Conservation (phyloP, 805 yeast genomes). For the Candida boleticola region DNA sequence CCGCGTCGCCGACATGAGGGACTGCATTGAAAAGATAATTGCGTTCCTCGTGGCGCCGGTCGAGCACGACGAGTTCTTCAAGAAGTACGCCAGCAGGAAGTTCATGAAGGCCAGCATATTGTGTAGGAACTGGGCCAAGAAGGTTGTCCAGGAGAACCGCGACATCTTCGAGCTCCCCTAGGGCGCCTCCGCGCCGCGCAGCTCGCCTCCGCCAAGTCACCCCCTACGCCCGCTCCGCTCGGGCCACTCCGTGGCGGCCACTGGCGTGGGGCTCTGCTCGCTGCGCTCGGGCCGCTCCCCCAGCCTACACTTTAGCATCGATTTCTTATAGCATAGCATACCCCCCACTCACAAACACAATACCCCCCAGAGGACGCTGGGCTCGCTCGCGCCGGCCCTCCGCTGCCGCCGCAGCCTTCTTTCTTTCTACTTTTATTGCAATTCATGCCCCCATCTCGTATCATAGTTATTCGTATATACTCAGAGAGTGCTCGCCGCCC, state of each 20-base stretch:
- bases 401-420: background rate
- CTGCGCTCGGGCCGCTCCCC: no score
- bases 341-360: no score
- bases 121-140: slow-evolving; percentile 82
- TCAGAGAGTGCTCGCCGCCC: background rate
- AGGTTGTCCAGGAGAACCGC: slow-evolving; percentile 47
- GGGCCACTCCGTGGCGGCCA: no score
- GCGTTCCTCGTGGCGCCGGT: slow-evolving; percentile 79
- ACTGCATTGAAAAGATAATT: slow-evolving; percentile 70
- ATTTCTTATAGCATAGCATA: background rate
- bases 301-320: background rate
- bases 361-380: no score
- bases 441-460: no score
- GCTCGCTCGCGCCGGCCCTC: no score
- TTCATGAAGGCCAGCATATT: slow-evolving; percentile 82
- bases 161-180: slow-evolving; percentile 29
- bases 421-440: background rate
- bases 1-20: slow-evolving; percentile 66
- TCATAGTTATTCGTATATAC: no score
- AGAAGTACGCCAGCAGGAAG: slow-evolving; percentile 86
- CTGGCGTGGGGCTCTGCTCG: no score
- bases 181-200: background rate
- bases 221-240: no score
- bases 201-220: background rate
- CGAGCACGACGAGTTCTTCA: slow-evolving; percentile 88